Evolutionary conservation across 2,329 filamentous ascomycete genomes (phyloP), one percentile per base, ranked within the genome.

Genomic region (Amylocarpus encephaloides): DNA sequence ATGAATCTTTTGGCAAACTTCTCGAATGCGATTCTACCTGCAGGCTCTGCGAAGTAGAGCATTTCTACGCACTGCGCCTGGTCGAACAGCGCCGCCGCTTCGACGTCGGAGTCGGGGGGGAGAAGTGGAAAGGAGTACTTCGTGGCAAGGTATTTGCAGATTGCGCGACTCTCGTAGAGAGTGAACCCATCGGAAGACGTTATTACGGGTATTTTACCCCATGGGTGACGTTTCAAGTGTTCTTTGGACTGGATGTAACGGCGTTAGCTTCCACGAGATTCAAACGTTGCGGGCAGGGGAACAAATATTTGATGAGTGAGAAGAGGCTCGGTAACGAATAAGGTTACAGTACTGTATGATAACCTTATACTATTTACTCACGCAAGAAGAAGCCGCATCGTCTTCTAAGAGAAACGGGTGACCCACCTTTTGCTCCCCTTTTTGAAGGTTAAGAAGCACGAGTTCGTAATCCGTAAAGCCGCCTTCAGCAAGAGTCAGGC

Each of bases 41-140:
- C 70, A 38, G 71, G 67, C 18, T 70, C 70, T 45, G 69, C 61
- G 56, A 75, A 75, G 61, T 72, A 74, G 51, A 64, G 54, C 51
- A 64, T 70, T 57, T 74, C 72, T 48, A 48, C 63, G 13, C 59
- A 68, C 57, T 70, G 60, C 9, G 71, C 71, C 59, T 74, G 69
- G 50, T 74, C 70, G 53, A 73, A 73, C 44, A 69, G 62, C 46
- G 72, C 71, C 40, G 59, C 43, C 38, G 70, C 70, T 55, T 73
- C 66, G 53, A 62, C 6, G 55, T 74, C 68, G 29, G 69, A 66
- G 51, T 58, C 58, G 0, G 61, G 16, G 11, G 71, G 72, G 19
- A 74, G 60, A 46, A 74, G 68, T 45, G 68, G 68, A 51, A 73
- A 69, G n/a, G 63, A 68, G 64, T 73, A 74, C 56, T 71, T 73